Evolutionary conservation across 2,329 filamentous ascomycete genomes (phyloP).

Genomic region (Fusarium cicatricum): DNA sequence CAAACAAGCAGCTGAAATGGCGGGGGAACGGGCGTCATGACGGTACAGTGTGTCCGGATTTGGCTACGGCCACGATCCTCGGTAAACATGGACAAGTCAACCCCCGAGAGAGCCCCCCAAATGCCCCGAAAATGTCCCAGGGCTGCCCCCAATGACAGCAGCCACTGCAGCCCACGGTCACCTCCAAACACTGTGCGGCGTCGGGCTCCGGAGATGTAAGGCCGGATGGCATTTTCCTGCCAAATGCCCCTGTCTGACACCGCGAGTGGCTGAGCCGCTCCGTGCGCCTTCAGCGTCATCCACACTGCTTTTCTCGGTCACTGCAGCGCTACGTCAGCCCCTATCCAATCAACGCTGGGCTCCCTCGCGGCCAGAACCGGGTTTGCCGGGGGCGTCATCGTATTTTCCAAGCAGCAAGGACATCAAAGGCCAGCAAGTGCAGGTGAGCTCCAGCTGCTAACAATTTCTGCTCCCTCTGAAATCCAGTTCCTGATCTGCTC

Average conservation of each 20-base stretch:
- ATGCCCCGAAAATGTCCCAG: constrained; percentile 25
- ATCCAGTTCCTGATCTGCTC: constrained; percentile 12
- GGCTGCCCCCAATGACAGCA: constrained; percentile 29
- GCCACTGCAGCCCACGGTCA: constrained; percentile 26
- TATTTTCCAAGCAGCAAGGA: constrained; percentile 39
- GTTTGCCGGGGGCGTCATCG: constrained; percentile 43
- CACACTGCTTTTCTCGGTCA: constrained; percentile 36
- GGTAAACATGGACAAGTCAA: constrained; percentile 35
- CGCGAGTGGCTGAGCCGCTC: constrained; percentile 32
- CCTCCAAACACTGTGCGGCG: constrained; percentile 37
- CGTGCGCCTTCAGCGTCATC: constrained; percentile 18
- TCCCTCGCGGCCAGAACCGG: constrained; percentile 40
- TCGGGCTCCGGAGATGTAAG: constrained; percentile 24
- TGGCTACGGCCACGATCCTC: constrained; percentile 27
- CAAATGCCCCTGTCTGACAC: constrained; percentile 10
- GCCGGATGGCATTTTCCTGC: constrained; percentile 24
- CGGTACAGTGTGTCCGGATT: constrained; percentile 25
- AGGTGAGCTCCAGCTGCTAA: constrained; percentile 33
- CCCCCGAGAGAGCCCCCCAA: constrained; percentile 26
- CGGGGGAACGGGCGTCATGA: constrained; percentile 29
- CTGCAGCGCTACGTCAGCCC: constrained; percentile 25
- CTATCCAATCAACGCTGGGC: constrained; percentile 31
- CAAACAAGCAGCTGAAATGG: constrained; percentile 13
- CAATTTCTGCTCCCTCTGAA: constrained; percentile 38
- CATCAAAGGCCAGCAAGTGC: constrained; percentile 38